Conservation (phyloP, 306 rosid genomes). For the Malus asiatica region DNA sequence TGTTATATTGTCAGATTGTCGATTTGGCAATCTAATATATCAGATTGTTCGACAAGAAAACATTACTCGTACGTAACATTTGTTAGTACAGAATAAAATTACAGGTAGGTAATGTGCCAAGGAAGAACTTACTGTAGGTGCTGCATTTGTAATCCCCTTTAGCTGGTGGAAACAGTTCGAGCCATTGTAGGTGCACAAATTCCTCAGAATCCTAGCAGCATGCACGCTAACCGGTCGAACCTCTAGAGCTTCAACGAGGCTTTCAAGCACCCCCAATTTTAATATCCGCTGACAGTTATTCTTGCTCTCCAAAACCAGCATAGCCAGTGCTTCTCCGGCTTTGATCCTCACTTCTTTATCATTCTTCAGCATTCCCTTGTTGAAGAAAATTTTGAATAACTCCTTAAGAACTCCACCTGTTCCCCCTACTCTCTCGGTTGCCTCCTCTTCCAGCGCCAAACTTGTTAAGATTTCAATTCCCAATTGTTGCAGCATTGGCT, state of each 20-base stretch:
- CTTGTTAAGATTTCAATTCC: slow-evolving; percentile 76
- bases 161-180: slow-evolving; percentile 48
- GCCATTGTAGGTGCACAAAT: slow-evolving; percentile 64
- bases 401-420: slow-evolving; percentile 83
- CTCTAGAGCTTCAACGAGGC: slow-evolving; percentile 50
- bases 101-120: not conserved
- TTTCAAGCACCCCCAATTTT: slow-evolving; percentile 41
- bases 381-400: slow-evolving; percentile 62
- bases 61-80: not conserved
- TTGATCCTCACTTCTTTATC: slow-evolving; percentile 38
- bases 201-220: slow-evolving; percentile 76
- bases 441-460: slow-evolving; percentile 76
- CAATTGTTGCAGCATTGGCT: slow-evolving; percentile 62
- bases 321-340: slow-evolving; percentile 92
- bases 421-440: slow-evolving; percentile 71
- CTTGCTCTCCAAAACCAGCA: slow-evolving; percentile 77
- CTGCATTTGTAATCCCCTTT: slow-evolving; percentile 47
- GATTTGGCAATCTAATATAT: not conserved
- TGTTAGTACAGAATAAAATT: not conserved
- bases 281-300: slow-evolving; percentile 59
- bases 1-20: not conserved
- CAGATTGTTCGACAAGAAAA: not conserved
- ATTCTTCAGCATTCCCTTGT: slow-evolving; percentile 24
- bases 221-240: slow-evolving; percentile 50
- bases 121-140: slow-evolving; percentile 64